phyloP scores from a whole-genome alignment of 2,329 filamentous ascomycete species.

The Trichoderma hamatum region DNA sequence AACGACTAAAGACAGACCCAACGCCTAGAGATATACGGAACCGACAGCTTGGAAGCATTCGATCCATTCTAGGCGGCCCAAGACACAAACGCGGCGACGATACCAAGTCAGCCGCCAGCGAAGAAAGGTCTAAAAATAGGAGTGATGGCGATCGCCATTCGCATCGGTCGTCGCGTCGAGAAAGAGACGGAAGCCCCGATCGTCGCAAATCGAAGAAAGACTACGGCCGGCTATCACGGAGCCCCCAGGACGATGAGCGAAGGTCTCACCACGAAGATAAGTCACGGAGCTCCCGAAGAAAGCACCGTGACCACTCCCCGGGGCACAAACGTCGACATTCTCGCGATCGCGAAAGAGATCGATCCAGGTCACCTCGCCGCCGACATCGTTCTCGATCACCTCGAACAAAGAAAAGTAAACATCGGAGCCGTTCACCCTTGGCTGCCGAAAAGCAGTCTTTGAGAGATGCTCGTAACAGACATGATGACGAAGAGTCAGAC shows the following conservation, averaged over 20 bases:
- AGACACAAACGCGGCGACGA: conserved; percentile 33
- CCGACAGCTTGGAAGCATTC: conserved; percentile 63
- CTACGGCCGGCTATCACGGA: conserved; percentile 35
- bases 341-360: conserved; percentile 29
- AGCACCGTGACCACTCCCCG: conserved; percentile 9
- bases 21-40: conserved; percentile 56
- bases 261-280: conserved; percentile 29
- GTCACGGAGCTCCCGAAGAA: conserved; percentile 28
- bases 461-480: conserved; percentile 10
- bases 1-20: conserved; percentile 49
- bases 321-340: conserved; percentile 11
- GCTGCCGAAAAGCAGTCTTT: conserved; percentile 15
- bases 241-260: conserved; percentile 28
- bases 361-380: conserved; percentile 36
- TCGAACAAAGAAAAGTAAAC: conserved; percentile 35
- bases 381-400: conserved; percentile 40
- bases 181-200: conserved; percentile 27
- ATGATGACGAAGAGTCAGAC: conserved; percentile 56
- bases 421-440: conserved; percentile 40
- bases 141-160: conserved; percentile 6
- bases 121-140: conserved; percentile 27
- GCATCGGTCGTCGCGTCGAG: conserved; percentile 24
- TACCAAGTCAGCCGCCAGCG: conserved; percentile 28
- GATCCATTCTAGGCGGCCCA: conserved; percentile 57
- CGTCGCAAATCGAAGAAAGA: conserved; percentile 26